A percentile compares a stretch with the other conserved stretches of the same genome.
Conservation (phyloP, 768 basidiomycete species). For the Leccinum barrowsii region DNA sequence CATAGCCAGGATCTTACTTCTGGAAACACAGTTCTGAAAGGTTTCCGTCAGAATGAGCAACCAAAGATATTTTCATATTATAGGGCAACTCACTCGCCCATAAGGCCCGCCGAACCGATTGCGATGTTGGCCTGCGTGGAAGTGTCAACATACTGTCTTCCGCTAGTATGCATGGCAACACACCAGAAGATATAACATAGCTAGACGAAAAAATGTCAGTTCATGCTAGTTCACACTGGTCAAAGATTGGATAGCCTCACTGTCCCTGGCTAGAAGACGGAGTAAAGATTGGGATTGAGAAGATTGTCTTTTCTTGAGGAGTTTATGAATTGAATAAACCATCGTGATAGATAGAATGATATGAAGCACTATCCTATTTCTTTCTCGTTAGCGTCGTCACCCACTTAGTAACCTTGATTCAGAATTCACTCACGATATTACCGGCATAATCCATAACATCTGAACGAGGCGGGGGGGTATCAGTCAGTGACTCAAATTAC, state of each 20-base stretch:
- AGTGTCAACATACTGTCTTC: neutral
- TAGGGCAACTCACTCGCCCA: slow-evolving; percentile 5
- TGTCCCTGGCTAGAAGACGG: slow-evolving; percentile 3
- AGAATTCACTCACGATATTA: slow-evolving; percentile 1
- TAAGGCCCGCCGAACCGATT: neutral
- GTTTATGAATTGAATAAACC: slow-evolving; percentile 1
- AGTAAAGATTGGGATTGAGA: neutral
- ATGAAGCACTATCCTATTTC: neutral
- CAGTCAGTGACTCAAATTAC: neutral
- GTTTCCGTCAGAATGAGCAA: neutral
- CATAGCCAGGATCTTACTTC: neutral
- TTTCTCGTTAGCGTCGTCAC: neutral
- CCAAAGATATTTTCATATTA: neutral
- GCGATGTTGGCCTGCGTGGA: neutral
- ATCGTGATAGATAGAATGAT: neutral
- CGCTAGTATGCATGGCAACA: neutral
- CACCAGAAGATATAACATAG: neutral
- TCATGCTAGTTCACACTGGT: neutral
- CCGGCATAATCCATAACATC: neutral
- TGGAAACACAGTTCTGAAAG: neutral
- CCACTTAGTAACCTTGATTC: no score
- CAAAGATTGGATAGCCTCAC: slow-evolving; percentile 6
- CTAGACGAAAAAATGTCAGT: neutral
- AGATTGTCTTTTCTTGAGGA: neutral
- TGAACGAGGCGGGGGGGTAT: neutral